phyloP scores from a whole-genome alignment of 345 rosid genomes.

The Sisymbrium altissimum region DNA sequence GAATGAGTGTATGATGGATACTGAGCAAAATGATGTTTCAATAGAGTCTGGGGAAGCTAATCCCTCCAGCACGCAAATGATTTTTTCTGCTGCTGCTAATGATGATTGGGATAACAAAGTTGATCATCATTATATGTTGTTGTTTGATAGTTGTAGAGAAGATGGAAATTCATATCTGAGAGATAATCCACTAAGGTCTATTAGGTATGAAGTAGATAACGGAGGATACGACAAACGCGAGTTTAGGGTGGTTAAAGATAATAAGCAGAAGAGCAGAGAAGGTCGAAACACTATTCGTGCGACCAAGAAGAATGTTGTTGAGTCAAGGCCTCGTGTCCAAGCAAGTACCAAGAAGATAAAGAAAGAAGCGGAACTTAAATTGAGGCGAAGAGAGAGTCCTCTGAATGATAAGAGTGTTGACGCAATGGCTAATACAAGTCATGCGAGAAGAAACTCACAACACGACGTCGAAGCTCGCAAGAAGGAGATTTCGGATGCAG shows the following conservation, averaged over 20 bases:
- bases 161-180: conserved; percentile 32
- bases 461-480: neutral
- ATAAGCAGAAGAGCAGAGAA: neutral
- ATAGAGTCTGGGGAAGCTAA: neutral
- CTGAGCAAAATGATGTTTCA: neutral
- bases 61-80: conserved; percentile 7
- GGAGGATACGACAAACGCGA: conserved; percentile 19
- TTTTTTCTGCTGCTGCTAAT: neutral
- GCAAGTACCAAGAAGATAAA: neutral
- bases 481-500: neutral
- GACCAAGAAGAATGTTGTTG: conserved; percentile 6
- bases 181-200: conserved; percentile 20
- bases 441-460: neutral
- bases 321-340: neutral
- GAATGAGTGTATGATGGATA: neutral
- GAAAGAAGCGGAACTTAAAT: neutral
- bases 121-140: conserved; percentile 40
- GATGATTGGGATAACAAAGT: neutral
- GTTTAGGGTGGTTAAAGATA: neutral
- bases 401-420: neutral
- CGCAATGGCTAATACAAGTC: neutral
- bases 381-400: conserved; percentile 12
- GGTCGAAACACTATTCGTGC: neutral
- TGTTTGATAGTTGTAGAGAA: conserved; percentile 37
- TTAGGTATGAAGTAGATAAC: conserved; percentile 29